These are phyloP conservation scores for Hanseniaspora valbyensis DNA, from an alignment of 805 yeast genomes.

Conservation along the genomic window DNA sequence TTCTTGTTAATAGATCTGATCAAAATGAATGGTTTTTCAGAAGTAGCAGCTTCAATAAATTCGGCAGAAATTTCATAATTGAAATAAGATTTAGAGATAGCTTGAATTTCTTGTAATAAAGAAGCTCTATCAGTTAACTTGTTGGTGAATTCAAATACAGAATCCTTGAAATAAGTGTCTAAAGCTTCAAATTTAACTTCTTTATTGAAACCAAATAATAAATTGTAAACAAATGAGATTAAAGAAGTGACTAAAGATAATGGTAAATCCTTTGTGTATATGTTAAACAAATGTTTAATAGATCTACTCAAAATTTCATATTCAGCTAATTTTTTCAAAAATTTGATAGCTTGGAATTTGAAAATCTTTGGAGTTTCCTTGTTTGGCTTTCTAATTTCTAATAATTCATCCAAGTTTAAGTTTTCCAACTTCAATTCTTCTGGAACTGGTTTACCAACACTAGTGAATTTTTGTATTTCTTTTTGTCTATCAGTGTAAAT, in stretches of 20 bases:
- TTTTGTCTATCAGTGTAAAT: slow-evolving; percentile 27
- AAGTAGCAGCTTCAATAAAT: slow-evolving; percentile 36
- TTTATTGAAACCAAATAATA: slow-evolving; percentile 48
- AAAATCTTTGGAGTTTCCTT: slow-evolving; percentile 29
- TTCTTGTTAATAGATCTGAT: slow-evolving; percentile 64
- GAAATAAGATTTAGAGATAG: slow-evolving; percentile 51
- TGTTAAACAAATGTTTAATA: slow-evolving; percentile 60
- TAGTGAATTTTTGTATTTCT: slow-evolving; percentile 26
- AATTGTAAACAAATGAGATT: slow-evolving; percentile 61
- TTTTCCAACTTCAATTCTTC: slow-evolving; percentile 27
- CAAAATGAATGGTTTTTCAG: slow-evolving; percentile 32
- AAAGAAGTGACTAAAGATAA: slow-evolving; percentile 45
- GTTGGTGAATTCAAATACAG: slow-evolving; percentile 31
- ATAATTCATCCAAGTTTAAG: slow-evolving; percentile 25
- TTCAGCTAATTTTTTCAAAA: slow-evolving; percentile 38
- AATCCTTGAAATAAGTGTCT: slow-evolving; percentile 36
- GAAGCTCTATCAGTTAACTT: slow-evolving; percentile 36
- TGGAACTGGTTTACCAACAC: slow-evolving; percentile 30
- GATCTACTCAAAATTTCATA: slow-evolving; percentile 72
- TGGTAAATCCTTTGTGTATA: slow-evolving; percentile 38
- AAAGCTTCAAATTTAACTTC: slow-evolving; percentile 36
- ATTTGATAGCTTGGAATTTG: slow-evolving; percentile 31
- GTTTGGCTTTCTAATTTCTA: slow-evolving; percentile 29
- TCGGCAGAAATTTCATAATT: slow-evolving; percentile 43
- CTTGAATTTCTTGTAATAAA: slow-evolving; percentile 36